Evolutionary conservation across 2,329 filamentous ascomycete species (phyloP), one percentile per base, ranked within the genome.

Genomic region (Neopestalotiopsis sp.): DNA sequence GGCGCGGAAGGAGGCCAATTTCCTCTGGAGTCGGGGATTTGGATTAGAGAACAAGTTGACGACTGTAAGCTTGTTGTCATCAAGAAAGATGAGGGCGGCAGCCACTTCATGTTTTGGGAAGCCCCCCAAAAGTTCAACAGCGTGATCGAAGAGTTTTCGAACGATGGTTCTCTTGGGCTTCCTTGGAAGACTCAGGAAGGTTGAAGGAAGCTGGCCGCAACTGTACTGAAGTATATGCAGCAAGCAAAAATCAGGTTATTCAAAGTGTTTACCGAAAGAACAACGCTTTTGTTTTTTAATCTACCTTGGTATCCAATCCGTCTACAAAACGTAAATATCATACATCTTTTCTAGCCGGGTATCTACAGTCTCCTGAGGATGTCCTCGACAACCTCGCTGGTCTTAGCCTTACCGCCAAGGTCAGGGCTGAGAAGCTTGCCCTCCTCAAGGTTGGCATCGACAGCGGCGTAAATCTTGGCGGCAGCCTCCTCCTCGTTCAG

Each of bases 401-500:
- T 98, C 73, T 88, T 92, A 63, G 95, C 94, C 76, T 87, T 92
- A 61, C 96, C 96, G 66, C 96, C 95, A 79, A 99, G 87, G 79
- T 99, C 96, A 24, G 96, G 96, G 78, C 89, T 96, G 73, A 98
- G 82, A 72, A 95, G 85, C 83, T 87, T 91, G 71, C 91, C 95
- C 78, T 96, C 94, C 79, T 92, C 92, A 42, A 99, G 84, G 80
- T 96, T 97, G 58, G 86, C 94, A 82, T 99, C 96, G 30, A 98
- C 94, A 28, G 96, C 96, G 70, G 90, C 88, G 81, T 98, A 97
- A 76, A 99, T 97, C 84, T 87, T 91, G 38, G 93, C 94, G 42
- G 96, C 96, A 24, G 96, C 96, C 71, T 89, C 86, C 82, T 94
- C 92, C 85, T 97, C 91, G 72, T 94, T 90, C 73, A 98, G 85